phyloP scores from a whole-genome alignment of 495 filamentous ascomycete genomes.

The Aspergillus baeticus region DNA sequence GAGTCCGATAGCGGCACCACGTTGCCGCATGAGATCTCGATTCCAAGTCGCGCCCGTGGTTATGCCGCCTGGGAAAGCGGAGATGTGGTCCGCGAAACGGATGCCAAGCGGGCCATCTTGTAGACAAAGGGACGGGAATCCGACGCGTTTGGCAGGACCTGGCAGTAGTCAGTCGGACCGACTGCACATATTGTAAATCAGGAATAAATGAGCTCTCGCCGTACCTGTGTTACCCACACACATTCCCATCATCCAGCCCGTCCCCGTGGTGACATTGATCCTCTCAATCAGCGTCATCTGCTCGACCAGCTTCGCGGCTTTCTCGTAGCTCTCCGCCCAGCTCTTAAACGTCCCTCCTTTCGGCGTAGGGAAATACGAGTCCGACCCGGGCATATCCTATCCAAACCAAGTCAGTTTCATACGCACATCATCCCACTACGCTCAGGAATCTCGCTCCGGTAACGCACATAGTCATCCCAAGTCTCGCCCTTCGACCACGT shows the following conservation, averaged over 20 bases:
- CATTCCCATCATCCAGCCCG: constrained; percentile 85
- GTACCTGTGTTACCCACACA: constrained; percentile 84
- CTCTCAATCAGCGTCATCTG: constrained; percentile 89
- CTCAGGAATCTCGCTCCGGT: neutral
- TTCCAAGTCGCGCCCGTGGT: constrained; percentile 91
- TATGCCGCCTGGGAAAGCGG: constrained; percentile 80
- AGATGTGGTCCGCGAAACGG: constrained; percentile 71
- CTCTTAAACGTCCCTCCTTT: constrained; percentile 67
- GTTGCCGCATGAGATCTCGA: constrained; percentile 69
- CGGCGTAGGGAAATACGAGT: constrained; percentile 84
- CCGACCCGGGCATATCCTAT: constrained; percentile 39
- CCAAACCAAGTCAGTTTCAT: neutral
- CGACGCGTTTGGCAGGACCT: constrained; percentile 64
- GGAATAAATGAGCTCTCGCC: constrained; percentile 10
- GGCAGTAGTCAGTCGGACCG: neutral
- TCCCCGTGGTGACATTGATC: constrained; percentile 92
- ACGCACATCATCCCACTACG: neutral
- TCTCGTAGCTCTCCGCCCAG: constrained; percentile 80
- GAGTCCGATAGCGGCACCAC: constrained; percentile 63
- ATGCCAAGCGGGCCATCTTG: constrained; percentile 90
- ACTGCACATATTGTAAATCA: neutral
- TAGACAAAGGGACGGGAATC: constrained; percentile 82
- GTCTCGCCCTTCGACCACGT: constrained; percentile 2
- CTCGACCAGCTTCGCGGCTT: constrained; percentile 74
- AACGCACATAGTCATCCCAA: constrained; percentile 15